These are phyloP conservation scores for Mycena amicta DNA, from an alignment of 768 basidiomycete species.

Conservation along the genomic window DNA sequence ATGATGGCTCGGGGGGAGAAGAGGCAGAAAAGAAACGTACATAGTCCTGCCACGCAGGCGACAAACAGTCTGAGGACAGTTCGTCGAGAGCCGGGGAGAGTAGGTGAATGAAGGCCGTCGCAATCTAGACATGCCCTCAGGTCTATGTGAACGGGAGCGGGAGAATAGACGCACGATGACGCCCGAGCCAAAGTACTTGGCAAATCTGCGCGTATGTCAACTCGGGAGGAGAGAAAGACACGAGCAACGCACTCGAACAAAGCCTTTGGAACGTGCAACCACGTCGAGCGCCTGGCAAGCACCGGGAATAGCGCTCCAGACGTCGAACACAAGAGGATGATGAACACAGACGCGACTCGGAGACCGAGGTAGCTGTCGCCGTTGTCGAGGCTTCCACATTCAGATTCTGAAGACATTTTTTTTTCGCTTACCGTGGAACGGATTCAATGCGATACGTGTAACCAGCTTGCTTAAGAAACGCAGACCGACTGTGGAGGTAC, in stretches of 20 bases:
- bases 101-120: conserved; percentile 87
- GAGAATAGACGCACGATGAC: conserved; percentile 30
- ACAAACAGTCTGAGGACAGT: conserved; percentile 70
- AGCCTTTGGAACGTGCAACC: conserved; percentile 57
- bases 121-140: no score
- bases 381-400: not conserved
- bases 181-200: conserved; percentile 83
- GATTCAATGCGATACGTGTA: not conserved
- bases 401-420: not conserved
- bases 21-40: conserved; percentile 43
- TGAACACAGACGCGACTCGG: conserved; percentile 73
- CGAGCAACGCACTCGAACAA: conserved; percentile 66
- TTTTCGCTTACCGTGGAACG: not conserved
- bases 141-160: not conserved
- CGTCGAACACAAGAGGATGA: conserved; percentile 63
- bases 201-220: conserved; percentile 52
- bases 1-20: not conserved
- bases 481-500: not conserved
- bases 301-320: conserved; percentile 75
- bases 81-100: conserved; percentile 74
- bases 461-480: not conserved
- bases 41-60: conserved; percentile 70
- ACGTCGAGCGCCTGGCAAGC: conserved; percentile 51
- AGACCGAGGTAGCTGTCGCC: conserved; percentile 36
- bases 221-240: not conserved